A percentile compares a stretch with the other conserved stretches of the same genome.
Evolutionary conservation across 2,329 filamentous ascomycete species (phyloP).

Genomic region (Talaromyces marneffei): DNA sequence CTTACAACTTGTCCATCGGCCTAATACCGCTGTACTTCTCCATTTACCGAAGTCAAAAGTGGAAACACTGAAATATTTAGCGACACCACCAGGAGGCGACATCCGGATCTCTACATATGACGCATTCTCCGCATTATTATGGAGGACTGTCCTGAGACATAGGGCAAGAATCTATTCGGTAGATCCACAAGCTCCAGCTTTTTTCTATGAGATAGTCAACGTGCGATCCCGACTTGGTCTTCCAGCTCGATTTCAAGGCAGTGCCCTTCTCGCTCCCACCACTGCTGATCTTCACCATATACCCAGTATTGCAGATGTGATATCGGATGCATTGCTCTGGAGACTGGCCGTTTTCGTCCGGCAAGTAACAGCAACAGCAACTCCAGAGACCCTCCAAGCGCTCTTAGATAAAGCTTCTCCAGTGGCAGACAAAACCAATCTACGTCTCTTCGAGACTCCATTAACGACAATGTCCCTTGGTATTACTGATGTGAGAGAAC

Average conservation of each 20-base stretch:
- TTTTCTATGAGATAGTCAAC: not conserved
- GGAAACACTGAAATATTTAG: not conserved
- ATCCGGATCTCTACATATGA: not conserved
- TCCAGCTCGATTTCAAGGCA: not conserved
- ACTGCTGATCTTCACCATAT: not conserved
- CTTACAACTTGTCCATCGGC: not conserved
- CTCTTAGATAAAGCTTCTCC: not conserved
- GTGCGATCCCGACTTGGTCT: not conserved
- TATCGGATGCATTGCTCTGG: not conserved
- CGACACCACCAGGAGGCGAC: not conserved
- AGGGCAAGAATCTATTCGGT: not conserved
- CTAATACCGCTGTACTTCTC: not conserved
- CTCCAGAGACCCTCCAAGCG: not conserved
- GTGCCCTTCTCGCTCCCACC: not conserved
- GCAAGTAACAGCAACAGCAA: not conserved
- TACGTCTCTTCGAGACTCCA: not conserved
- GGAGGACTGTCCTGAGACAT: not conserved
- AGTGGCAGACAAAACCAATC: not conserved
- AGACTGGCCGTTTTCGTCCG: not conserved
- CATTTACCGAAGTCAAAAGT: not conserved
- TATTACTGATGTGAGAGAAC: not conserved
- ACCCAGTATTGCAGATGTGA: not conserved
- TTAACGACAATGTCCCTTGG: not conserved
- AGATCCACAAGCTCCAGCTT: not conserved
- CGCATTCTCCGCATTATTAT: not conserved